Conservation (phyloP, 257 asterid genomes). For the Fraxinus cuspidata region DNA sequence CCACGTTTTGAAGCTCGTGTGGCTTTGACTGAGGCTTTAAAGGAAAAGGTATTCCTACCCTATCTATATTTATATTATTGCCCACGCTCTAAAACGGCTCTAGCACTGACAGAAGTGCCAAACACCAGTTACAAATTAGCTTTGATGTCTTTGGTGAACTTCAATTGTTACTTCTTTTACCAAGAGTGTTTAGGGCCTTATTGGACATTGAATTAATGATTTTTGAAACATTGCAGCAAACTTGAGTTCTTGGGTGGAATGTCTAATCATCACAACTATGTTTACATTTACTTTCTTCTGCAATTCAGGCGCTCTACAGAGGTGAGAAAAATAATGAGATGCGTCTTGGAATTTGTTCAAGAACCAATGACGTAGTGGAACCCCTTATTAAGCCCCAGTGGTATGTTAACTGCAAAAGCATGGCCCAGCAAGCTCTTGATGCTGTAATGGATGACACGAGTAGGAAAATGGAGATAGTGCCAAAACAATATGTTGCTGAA, state of each 20-base stretch:
- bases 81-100: not conserved
- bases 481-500: slow-evolving; percentile 84
- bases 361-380: slow-evolving; percentile 87
- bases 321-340: slow-evolving; percentile 80
- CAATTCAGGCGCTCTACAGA: slow-evolving; percentile 71
- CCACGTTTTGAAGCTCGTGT: slow-evolving; percentile 90
- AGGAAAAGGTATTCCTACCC: slow-evolving; percentile 54
- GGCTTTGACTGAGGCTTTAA: slow-evolving; percentile 73
- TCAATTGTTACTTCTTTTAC: not conserved
- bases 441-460: slow-evolving; percentile 63
- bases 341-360: slow-evolving; percentile 95
- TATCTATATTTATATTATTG: not conserved
- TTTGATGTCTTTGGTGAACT: slow-evolving; percentile 12
- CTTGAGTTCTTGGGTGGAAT: not conserved
- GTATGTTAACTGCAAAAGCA: slow-evolving; percentile 84
- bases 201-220: not conserved
- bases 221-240: not conserved
- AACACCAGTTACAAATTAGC: slow-evolving; percentile 16
- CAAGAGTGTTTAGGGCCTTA: not conserved
- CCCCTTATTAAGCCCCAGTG: slow-evolving; percentile 97
- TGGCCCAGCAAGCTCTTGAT: slow-evolving; percentile 83
- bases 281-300: slow-evolving; percentile 19
- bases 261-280: slow-evolving; percentile 5
- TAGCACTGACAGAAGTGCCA: slow-evolving; percentile 19
- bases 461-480: slow-evolving; percentile 70